Percentiles rank a stretch among this genome's conserved stretches.
Evolutionary conservation across 2,329 filamentous ascomycete species (phyloP).

Genomic region (Arthrocladium fulminans): DNA sequence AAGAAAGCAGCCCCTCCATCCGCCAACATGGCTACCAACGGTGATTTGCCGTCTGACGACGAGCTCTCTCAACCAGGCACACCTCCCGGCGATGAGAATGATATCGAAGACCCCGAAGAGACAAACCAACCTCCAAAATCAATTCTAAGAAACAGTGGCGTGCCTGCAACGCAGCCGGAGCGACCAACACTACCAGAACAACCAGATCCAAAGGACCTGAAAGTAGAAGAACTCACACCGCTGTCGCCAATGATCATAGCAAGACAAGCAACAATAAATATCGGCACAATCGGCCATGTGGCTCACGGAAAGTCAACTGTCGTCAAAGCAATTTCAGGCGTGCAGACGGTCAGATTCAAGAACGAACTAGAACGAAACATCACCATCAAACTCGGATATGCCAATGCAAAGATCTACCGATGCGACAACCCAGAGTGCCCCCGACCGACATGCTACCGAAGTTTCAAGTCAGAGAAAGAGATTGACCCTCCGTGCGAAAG

Average conservation of each 20-base stretch:
- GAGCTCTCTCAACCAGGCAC: slow-evolving; percentile 47
- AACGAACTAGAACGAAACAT: slow-evolving; percentile 99
- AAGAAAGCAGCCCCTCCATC: slow-evolving; percentile 1
- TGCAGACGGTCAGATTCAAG: slow-evolving; percentile 99
- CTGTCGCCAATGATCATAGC: slow-evolving; percentile 95
- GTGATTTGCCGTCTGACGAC: slow-evolving; percentile 36
- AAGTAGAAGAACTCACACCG: slow-evolving; percentile 70
- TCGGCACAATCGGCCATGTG: slow-evolving; percentile 96
- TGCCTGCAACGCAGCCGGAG: slow-evolving; percentile 44
- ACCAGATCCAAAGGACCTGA: slow-evolving; percentile 82
- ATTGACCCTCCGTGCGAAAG: slow-evolving; percentile 93
- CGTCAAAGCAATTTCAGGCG: slow-evolving; percentile 96
- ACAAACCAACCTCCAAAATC: slow-evolving; percentile 64
- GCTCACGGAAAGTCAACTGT: slow-evolving; percentile 98
- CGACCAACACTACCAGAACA: slow-evolving; percentile 71
- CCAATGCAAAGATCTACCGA: slow-evolving; percentile 99
- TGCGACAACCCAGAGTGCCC: slow-evolving; percentile 89
- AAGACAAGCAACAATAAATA: slow-evolving; percentile 96
- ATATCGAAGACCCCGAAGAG: slow-evolving; percentile 51
- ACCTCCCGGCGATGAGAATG: slow-evolving; percentile 37
- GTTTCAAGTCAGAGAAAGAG: slow-evolving; percentile 98
- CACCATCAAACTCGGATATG: slow-evolving; percentile 98
- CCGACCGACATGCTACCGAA: slow-evolving; percentile 87
- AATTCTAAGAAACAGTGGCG: slow-evolving; percentile 57
- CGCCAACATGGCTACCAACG: slow-evolving; percentile 25